These are phyloP conservation scores for Neoscytalidium dimidiatum DNA, from an alignment of 2,329 filamentous ascomycete genomes.

Conservation along the genomic window DNA sequence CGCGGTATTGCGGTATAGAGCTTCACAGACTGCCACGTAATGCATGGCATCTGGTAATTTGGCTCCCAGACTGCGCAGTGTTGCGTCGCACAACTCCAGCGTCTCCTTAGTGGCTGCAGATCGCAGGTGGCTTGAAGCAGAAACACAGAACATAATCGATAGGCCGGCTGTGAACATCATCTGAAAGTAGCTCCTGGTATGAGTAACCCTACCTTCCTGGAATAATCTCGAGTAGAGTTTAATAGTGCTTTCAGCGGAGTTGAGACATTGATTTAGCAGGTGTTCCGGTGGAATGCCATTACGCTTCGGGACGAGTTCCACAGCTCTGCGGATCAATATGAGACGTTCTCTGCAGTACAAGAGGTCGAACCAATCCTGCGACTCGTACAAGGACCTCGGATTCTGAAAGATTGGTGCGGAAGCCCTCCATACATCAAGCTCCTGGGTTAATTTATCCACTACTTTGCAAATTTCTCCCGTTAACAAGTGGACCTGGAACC, in stretches of 20 bases:
- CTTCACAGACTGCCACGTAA: conserved; percentile 30
- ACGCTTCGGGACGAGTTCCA: conserved; percentile 37
- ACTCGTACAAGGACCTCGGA: conserved; percentile 46
- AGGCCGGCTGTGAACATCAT: conserved; percentile 50
- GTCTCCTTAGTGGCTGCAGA: conserved; percentile 19
- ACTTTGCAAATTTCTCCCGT: background rate
- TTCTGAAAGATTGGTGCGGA: conserved; percentile 34
- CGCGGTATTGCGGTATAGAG: conserved; percentile 28
- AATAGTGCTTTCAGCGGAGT: conserved; percentile 42
- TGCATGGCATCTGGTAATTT: conserved; percentile 30
- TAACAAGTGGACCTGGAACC: background rate
- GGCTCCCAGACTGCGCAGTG: conserved; percentile 29
- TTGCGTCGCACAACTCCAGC: conserved; percentile 24
- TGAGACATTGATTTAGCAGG: conserved; percentile 31
- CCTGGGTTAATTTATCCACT: conserved; percentile 28
- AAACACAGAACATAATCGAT: conserved; percentile 31
- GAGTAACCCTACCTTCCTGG: conserved; percentile 40
- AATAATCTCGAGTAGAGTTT: conserved; percentile 42
- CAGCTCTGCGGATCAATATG: conserved; percentile 43
- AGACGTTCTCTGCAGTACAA: conserved; percentile 45
- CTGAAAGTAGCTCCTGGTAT: conserved; percentile 53
- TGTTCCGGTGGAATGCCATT: conserved; percentile 20
- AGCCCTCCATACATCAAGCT: conserved; percentile 41
- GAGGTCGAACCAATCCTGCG: conserved; percentile 49
- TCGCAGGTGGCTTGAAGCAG: conserved; percentile 24